Conservation (phyloP, 2,329 filamentous ascomycete genomes). For the Calonectria ilicicola region DNA sequence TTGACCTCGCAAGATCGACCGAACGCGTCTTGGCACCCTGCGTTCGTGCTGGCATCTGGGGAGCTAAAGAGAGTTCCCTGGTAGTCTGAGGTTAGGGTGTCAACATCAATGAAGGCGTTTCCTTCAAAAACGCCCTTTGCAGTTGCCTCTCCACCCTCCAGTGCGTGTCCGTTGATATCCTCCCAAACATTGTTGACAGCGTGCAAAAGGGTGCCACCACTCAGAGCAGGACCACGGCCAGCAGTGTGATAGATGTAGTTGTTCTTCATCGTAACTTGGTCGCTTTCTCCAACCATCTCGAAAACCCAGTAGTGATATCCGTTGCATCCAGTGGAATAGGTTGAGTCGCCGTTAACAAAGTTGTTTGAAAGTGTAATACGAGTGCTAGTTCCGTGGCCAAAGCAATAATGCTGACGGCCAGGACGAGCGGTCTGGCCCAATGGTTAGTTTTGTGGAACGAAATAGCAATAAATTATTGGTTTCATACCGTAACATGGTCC, state of each 20-base stretch:
- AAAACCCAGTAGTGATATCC: constrained; percentile 58
- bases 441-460: neutral
- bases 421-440: constrained; percentile 22
- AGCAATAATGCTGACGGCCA: constrained; percentile 32
- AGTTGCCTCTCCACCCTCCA: constrained; percentile 38
- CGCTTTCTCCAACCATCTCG: constrained; percentile 29
- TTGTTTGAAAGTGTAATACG: constrained; percentile 60
- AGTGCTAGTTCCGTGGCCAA: constrained; percentile 35
- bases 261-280: constrained; percentile 26
- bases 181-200: constrained; percentile 47
- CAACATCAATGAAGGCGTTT: constrained; percentile 40
- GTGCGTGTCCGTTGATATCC: constrained; percentile 41
- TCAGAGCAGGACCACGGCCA: constrained; percentile 43
- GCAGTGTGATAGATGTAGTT: constrained; percentile 35
- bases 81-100: constrained; percentile 34
- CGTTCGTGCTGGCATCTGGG: constrained; percentile 35
- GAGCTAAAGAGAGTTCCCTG: constrained; percentile 17
- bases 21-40: constrained; percentile 31
- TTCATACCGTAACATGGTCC: constrained; percentile 29
- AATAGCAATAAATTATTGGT: rapidly evolving
- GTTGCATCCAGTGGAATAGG: constrained; percentile 57
- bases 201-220: constrained; percentile 44
- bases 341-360: constrained; percentile 57
- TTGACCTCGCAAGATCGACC: constrained; percentile 30
- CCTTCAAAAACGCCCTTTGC: constrained; percentile 44